A percentile compares a stretch with the other conserved stretches of the same genome.
Conservation (phyloP, 2,329 filamentous ascomycete species). For the Apiospora pterosperma region DNA sequence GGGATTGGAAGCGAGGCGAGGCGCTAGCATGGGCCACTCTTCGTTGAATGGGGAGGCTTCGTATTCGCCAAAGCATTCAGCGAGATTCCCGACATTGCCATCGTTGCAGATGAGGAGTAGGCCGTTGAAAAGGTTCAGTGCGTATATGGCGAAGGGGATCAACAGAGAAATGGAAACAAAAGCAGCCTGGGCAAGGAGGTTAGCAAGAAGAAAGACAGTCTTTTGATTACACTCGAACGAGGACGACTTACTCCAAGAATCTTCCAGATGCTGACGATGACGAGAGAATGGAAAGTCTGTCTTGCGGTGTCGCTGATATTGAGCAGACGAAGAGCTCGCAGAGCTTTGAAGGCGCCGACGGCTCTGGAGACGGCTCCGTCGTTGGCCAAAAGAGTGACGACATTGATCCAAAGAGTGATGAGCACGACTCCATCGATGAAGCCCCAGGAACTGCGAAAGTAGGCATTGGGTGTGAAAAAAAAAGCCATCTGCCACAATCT, state of each 20-base stretch:
- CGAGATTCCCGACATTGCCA: conserved; percentile 47
- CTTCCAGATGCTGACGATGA: conserved; percentile 92
- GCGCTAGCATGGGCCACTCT: conserved; percentile 77
- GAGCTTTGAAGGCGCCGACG: conserved; percentile 93
- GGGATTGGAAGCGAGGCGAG: conserved; percentile 75
- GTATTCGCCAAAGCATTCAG: conserved; percentile 83
- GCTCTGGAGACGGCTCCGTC: conserved; percentile 84
- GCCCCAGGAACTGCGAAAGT: conserved; percentile 94
- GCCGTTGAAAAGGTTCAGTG: conserved; percentile 87
- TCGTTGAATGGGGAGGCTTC: conserved; percentile 67
- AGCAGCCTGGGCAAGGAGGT: conserved; percentile 53
- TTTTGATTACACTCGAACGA: too few species aligned
- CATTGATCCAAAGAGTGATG: conserved; percentile 92
- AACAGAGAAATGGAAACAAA: conserved; percentile 92
- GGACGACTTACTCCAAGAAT: conserved; percentile 68
- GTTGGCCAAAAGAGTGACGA: conserved; percentile 75
- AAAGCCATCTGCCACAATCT: conserved; percentile 90
- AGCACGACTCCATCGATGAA: conserved; percentile 91
- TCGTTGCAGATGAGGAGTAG: conserved; percentile 81
- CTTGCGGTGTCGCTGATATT: conserved; percentile 96
- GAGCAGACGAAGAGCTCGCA: conserved; percentile 84
- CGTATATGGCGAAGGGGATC: conserved; percentile 96
- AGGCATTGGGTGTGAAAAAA: conserved; percentile 96
- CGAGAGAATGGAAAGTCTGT: conserved; percentile 94
- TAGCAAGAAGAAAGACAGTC: background rate